Evolutionary conservation across 2,329 filamentous ascomycete species (phyloP).

Genomic region (Penicillium palitans): DNA sequence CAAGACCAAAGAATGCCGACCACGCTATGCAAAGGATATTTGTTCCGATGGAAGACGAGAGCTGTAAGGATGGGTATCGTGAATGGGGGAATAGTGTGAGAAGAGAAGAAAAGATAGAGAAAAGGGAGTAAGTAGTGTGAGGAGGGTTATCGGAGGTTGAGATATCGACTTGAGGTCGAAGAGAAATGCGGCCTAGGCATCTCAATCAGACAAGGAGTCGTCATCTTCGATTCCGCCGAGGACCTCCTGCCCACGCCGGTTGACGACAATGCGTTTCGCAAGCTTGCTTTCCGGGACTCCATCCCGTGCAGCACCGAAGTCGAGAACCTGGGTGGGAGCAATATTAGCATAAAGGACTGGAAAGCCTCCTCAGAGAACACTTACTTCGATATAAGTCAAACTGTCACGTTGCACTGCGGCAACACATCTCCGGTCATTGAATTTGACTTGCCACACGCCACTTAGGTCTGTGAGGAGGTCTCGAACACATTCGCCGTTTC

Average conservation of each 20-base stretch:
- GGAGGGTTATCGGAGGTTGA: neutral
- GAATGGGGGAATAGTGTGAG: slow-evolving; percentile 26
- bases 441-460: slow-evolving; percentile 99
- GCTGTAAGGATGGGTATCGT: slow-evolving; percentile 43
- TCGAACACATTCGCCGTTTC: slow-evolving; percentile 85
- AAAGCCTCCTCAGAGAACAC: slow-evolving; percentile 31
- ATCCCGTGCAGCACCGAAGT: slow-evolving; percentile 92
- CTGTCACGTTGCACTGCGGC: slow-evolving; percentile 92
- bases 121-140: slow-evolving; percentile 11
- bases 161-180: neutral
- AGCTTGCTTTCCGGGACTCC: slow-evolving; percentile 75
- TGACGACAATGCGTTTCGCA: slow-evolving; percentile 68
- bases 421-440: slow-evolving; percentile 91
- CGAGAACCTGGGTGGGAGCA: slow-evolving; percentile 69
- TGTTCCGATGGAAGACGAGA: slow-evolving; percentile 28
- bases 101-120: slow-evolving; percentile 18
- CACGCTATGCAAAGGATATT: slow-evolving; percentile 43
- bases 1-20: slow-evolving; percentile 38
- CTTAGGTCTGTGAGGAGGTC: slow-evolving; percentile 90
- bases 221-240: slow-evolving; percentile 33
- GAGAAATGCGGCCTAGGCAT: neutral
- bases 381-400: slow-evolving; percentile 92
- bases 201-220: slow-evolving; percentile 33
- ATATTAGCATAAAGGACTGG: slow-evolving; percentile 14
- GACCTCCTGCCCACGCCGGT: slow-evolving; percentile 43